These are phyloP conservation scores for Gnomoniopsis smithogilvyi DNA, from an alignment of 2,329 filamentous ascomycete genomes.

Conservation along the genomic window DNA sequence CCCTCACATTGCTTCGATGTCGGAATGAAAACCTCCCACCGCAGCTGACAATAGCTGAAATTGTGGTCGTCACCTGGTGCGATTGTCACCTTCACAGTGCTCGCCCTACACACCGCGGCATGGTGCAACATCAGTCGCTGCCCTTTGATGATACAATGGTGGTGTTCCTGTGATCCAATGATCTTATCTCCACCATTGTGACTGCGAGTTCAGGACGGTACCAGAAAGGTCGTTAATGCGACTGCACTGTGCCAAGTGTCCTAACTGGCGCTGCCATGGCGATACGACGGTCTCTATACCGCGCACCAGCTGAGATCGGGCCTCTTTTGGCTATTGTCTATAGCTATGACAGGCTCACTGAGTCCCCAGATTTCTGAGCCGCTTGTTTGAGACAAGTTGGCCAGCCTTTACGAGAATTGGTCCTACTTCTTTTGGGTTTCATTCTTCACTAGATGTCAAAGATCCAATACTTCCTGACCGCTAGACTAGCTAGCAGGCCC, in stretches of 20 bases:
- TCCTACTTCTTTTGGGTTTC: not conserved
- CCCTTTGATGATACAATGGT: too few species aligned
- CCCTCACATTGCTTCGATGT: not conserved
- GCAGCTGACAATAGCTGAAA: not conserved
- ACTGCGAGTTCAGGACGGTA: too few species aligned
- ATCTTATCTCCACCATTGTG: too few species aligned
- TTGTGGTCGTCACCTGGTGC: too few species aligned
- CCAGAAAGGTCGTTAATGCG: too few species aligned
- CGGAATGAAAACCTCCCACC: not conserved
- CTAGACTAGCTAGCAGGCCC: not conserved
- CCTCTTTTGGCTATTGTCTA: not conserved
- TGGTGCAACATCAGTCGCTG: too few species aligned
- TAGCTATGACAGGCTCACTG: not conserved
- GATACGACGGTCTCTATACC: too few species aligned
- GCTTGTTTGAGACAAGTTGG: not conserved
- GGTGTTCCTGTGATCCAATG: too few species aligned
- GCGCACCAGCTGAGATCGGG: not conserved
- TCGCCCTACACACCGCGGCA: too few species aligned
- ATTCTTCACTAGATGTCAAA: not conserved
- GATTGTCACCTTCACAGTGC: too few species aligned
- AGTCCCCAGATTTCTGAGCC: not conserved
- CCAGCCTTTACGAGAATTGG: not conserved
- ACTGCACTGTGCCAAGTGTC: too few species aligned
- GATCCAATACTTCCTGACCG: not conserved
- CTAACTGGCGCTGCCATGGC: too few species aligned